These are phyloP conservation scores for Albifimbria verrucaria DNA, from an alignment of 2,329 filamentous ascomycete species.

Conservation along the genomic window DNA sequence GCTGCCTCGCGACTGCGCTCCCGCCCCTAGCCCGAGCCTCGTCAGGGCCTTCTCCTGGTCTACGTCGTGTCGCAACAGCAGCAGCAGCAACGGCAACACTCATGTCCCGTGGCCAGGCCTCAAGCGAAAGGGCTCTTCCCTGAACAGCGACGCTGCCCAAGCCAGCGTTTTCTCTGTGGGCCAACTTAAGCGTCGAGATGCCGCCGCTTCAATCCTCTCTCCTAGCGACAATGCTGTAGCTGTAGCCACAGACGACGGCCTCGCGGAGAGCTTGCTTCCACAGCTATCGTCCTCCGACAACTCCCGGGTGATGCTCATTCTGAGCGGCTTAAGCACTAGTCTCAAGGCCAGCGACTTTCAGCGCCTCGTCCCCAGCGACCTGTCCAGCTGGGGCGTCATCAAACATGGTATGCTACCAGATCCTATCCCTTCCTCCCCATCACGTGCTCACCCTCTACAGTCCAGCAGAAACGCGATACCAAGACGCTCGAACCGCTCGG, in stretches of 20 bases:
- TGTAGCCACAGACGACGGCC: not conserved
- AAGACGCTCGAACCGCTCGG: slow-evolving; percentile 60
- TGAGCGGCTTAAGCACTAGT: slow-evolving; percentile 56
- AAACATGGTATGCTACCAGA: slow-evolving; percentile 41
- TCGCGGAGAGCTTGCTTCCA: no score
- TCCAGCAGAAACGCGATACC: slow-evolving; percentile 63
- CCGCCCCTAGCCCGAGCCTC: slow-evolving; percentile 6
- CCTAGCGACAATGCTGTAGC: not conserved
- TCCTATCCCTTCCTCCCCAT: slow-evolving; percentile 5
- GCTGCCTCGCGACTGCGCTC: slow-evolving; percentile 17
- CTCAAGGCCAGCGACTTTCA: slow-evolving; percentile 68
- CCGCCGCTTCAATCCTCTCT: not conserved
- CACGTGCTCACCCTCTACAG: slow-evolving; percentile 21
- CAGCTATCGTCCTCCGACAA: not conserved
- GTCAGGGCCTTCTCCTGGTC: slow-evolving; percentile 7
- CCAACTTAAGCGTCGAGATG: not conserved
- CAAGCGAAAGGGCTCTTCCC: not conserved
- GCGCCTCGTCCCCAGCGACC: slow-evolving; percentile 60
- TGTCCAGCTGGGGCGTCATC: slow-evolving; percentile 67
- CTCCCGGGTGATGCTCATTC: slow-evolving; percentile 42
- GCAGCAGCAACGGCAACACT: not conserved
- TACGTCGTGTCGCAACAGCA: not conserved
- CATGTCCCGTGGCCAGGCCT: not conserved
- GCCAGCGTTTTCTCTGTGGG: not conserved
- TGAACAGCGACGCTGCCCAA: not conserved